These are phyloP conservation scores for Fusarium goolgardi DNA, from an alignment of 2,329 filamentous ascomycete species.

Conservation along the genomic window DNA sequence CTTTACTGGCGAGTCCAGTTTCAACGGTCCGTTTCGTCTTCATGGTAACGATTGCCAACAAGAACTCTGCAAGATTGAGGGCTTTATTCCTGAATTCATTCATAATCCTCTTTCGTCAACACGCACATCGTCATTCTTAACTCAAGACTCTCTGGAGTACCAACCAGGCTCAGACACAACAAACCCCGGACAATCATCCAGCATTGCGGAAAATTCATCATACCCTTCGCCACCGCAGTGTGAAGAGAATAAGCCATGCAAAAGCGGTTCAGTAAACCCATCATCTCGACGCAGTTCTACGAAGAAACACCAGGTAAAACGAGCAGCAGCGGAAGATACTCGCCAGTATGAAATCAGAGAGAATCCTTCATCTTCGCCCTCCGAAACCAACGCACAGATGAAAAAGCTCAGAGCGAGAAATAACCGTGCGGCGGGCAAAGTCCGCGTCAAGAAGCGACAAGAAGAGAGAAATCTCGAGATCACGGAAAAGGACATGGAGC, in stretches of 20 bases:
- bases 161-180: neutral
- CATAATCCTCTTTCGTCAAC: neutral
- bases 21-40: neutral
- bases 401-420: slow-evolving; percentile 4
- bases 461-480: neutral
- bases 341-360: neutral
- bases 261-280: too few species aligned
- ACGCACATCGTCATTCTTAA: neutral
- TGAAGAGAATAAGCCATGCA: neutral
- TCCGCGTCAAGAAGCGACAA: neutral
- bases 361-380: too few species aligned
- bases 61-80: rapidly evolving
- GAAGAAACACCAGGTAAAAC: too few species aligned
- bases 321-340: rapidly evolving
- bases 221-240: neutral
- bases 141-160: neutral
- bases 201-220: too few species aligned
- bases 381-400: neutral
- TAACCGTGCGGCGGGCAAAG: neutral
- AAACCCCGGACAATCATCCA: neutral
- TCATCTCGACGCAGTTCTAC: neutral
- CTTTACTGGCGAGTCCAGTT: neutral
- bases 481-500: neutral
- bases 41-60: neutral
- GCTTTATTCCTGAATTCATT: neutral